phyloP scores from a whole-genome alignment of 2,329 filamentous ascomycete species.

The Pseudogymnoascus sp. region DNA sequence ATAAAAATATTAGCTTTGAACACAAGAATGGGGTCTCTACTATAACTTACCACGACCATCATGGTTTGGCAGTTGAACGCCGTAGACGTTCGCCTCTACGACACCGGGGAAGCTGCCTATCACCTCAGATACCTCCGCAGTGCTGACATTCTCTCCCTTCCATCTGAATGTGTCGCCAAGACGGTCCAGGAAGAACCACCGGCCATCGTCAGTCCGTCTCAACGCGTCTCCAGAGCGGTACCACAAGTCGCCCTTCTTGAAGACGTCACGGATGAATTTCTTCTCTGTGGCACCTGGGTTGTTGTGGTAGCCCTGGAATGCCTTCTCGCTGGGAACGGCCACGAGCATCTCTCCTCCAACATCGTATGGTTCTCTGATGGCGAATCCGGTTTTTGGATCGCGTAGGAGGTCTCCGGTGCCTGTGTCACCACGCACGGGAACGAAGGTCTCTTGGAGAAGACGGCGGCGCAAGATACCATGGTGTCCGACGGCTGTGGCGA shows the following conservation, averaged over 20 bases:
- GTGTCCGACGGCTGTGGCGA: constrained; percentile 58
- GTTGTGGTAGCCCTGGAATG: constrained; percentile 62
- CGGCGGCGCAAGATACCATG: constrained; percentile 55
- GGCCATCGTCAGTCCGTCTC: constrained; percentile 50
- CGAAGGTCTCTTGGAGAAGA: constrained; percentile 43
- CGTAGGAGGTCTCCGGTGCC: constrained; percentile 59
- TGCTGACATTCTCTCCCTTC: constrained; percentile 64
- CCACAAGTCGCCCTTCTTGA: constrained; percentile 58
- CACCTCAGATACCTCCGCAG: constrained; percentile 57
- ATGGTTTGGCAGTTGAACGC: constrained; percentile 55
- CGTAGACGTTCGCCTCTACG: constrained; percentile 62
- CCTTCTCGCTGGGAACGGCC: constrained; percentile 43
- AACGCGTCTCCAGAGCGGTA: constrained; percentile 63
- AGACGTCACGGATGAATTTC: constrained; percentile 57
- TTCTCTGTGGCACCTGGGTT: constrained; percentile 58
- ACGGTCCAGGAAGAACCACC: constrained; percentile 62
- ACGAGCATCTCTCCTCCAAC: constrained; percentile 70
- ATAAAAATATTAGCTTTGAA: neutral
- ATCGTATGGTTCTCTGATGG: constrained; percentile 51
- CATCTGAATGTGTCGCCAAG: constrained; percentile 68
- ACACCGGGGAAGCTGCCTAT: constrained; percentile 51
- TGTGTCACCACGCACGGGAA: constrained; percentile 62
- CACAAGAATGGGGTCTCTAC: neutral
- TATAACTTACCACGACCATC: constrained; percentile 43
- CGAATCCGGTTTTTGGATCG: constrained; percentile 61